A percentile compares a stretch with the other conserved stretches of the same genome.
Conservation (phyloP, 176 grass and related monocot genomes). For the Elaeis guineensis region DNA sequence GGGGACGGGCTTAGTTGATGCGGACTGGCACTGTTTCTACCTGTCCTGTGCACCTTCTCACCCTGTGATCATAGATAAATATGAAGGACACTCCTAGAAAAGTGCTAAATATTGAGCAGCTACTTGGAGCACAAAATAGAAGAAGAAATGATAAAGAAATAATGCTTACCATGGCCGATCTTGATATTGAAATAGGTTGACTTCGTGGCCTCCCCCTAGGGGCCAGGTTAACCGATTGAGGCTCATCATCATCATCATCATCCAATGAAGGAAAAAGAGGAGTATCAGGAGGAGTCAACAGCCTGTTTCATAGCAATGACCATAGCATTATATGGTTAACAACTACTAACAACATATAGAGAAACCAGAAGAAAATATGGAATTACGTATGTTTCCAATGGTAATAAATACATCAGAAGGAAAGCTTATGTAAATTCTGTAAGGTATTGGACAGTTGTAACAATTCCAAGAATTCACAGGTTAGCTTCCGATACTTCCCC, state of each 20-base stretch:
- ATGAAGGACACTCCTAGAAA: constrained; percentile 6
- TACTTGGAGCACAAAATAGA: too few species aligned
- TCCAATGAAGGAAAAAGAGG: constrained; percentile 92
- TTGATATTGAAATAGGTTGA: constrained; percentile 52
- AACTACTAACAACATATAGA: neutral
- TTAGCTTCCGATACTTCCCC: too few species aligned
- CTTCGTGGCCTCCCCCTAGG: constrained; percentile 67
- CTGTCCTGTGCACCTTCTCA: constrained; percentile 54
- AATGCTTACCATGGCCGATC: constrained; percentile 51
- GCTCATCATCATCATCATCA: constrained; percentile 58
- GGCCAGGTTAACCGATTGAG: constrained; percentile 25
- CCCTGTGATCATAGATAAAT: constrained; percentile 28
- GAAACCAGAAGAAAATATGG: neutral
- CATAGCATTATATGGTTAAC: neutral
- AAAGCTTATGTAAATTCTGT: too few species aligned
- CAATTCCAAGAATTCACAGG: too few species aligned
- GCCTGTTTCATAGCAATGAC: constrained; percentile 28
- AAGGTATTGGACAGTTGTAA: too few species aligned
- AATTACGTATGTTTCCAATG: neutral
- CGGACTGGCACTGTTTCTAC: constrained; percentile 83
- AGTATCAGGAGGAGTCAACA: constrained; percentile 89
- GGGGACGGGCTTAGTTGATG: constrained; percentile 71
- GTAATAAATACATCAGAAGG: too few species aligned
- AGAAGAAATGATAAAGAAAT: constrained; percentile 10
- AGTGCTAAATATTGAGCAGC: neutral